phyloP scores from a whole-genome alignment of 805 yeast genomes.

The Lipomyces orientalis region DNA sequence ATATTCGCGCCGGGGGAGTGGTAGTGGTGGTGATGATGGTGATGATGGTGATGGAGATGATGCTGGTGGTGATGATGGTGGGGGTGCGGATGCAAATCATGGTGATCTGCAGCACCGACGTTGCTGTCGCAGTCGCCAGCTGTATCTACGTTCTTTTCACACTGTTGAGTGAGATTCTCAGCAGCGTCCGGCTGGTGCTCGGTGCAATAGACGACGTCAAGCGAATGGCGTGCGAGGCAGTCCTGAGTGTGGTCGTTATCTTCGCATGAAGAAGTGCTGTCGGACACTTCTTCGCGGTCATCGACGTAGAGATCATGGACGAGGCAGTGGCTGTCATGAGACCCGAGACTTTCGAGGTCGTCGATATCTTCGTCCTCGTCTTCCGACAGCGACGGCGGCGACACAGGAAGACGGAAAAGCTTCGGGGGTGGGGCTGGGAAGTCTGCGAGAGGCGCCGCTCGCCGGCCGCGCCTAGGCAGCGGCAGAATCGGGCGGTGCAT shows the following conservation, averaged over 20 bases:
- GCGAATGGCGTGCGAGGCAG: not conserved
- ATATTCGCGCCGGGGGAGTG: not conserved
- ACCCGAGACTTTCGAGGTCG: constrained; percentile 7
- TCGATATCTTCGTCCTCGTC: constrained; percentile 19
- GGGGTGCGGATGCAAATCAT: constrained; percentile 4
- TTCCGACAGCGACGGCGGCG: constrained; percentile 15
- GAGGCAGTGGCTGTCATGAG: constrained; percentile 2
- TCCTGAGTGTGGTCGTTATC: not conserved
- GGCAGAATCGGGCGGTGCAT: constrained; percentile 32
- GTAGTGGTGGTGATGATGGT: constrained; percentile 12
- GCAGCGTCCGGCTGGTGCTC: not conserved
- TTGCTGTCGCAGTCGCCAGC: not conserved
- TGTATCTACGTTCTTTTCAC: not conserved
- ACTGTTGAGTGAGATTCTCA: not conserved
- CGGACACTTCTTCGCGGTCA: constrained; percentile 10
- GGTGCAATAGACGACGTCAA: constrained; percentile 7
- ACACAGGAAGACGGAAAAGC: constrained; percentile 27
- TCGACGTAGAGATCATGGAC: constrained; percentile 6
- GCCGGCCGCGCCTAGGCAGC: constrained; percentile 28
- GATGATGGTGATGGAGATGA: constrained; percentile 20
- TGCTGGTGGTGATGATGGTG: constrained; percentile 15
- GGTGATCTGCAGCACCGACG: not conserved
- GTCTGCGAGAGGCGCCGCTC: constrained; percentile 5
- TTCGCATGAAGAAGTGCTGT: not conserved
- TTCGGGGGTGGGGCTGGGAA: constrained; percentile 15